Evolutionary conservation across 2,329 filamentous ascomycete genomes (phyloP).

Genomic region (Alternaria gansuensis): DNA sequence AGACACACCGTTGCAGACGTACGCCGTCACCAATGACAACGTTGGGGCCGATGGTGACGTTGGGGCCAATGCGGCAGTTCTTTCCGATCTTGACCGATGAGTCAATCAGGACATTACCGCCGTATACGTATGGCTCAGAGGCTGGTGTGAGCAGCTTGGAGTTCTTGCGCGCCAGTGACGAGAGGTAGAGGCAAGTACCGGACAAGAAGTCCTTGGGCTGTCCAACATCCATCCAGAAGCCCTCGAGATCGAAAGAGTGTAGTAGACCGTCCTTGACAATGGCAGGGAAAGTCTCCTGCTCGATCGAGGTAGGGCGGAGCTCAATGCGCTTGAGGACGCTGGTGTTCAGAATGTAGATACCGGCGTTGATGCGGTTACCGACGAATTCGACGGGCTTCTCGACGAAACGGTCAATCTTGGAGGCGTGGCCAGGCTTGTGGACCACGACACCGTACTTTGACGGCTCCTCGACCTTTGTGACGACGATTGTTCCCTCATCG

Average conservation of each 20-base stretch:
- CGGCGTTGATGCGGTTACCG: constrained; percentile 97
- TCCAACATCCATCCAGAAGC: constrained; percentile 99
- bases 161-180: constrained; percentile 87
- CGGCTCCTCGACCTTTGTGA: constrained; percentile 98
- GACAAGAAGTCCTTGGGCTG: constrained; percentile 98
- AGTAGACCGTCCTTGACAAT: constrained; percentile 89
- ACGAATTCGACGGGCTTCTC: constrained; percentile 99
- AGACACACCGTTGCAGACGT: constrained; percentile 88
- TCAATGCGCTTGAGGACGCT: constrained; percentile 91
- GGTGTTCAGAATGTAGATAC: constrained; percentile 97
- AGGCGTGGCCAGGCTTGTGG: constrained; percentile 90
- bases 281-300: constrained; percentile 97
- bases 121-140: constrained; percentile 82
- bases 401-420: constrained; percentile 96
- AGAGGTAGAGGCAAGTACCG: constrained; percentile 95
- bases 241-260: constrained; percentile 95
- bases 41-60: constrained; percentile 93
- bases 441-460: constrained; percentile 99
- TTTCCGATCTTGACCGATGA: constrained; percentile 94
- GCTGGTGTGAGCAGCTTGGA: constrained; percentile 81
- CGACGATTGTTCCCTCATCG: constrained; percentile 95
- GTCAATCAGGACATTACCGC: constrained; percentile 95
- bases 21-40: constrained; percentile 95
- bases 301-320: constrained; percentile 94
- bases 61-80: constrained; percentile 97